Percentiles rank a stretch among this genome's conserved stretches.
Evolutionary conservation across 2,329 filamentous ascomycete genomes (phyloP).

Genomic region (Elsinoe batatas): DNA sequence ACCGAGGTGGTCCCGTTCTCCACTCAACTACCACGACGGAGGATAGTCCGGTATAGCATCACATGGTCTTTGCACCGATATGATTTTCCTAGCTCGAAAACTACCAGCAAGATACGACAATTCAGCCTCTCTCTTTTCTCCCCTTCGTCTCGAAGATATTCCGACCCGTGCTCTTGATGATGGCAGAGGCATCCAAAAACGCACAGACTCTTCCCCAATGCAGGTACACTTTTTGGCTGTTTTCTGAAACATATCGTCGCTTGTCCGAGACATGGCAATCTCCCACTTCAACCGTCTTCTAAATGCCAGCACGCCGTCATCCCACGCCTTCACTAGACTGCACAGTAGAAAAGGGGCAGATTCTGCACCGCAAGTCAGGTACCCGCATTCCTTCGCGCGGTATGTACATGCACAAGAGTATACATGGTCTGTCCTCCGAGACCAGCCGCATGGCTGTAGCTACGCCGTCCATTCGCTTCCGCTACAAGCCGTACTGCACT

Average conservation of each 20-base stretch:
- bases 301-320: not conserved
- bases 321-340: not conserved
- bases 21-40: not conserved
- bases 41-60: not conserved
- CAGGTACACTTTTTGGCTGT: conserved; percentile 10
- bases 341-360: conserved; percentile 8
- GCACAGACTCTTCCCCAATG: conserved; percentile 9
- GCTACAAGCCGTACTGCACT: too few species aligned
- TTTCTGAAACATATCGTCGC: conserved; percentile 13
- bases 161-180: not conserved
- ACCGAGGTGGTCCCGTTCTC: not conserved
- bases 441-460: too few species aligned
- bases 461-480: too few species aligned
- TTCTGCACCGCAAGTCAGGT: conserved; percentile 1
- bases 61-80: not conserved
- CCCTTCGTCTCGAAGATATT: not conserved
- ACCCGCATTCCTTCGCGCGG: conserved; percentile 4
- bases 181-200: not conserved
- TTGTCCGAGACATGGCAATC: conserved; percentile 9
- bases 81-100: not conserved
- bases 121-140: not conserved
- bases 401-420: not conserved
- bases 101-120: not conserved
- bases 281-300: not conserved
- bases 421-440: not conserved